These are phyloP conservation scores for Truncatella angustata DNA, from an alignment of 2,329 filamentous ascomycete genomes.

Conservation along the genomic window DNA sequence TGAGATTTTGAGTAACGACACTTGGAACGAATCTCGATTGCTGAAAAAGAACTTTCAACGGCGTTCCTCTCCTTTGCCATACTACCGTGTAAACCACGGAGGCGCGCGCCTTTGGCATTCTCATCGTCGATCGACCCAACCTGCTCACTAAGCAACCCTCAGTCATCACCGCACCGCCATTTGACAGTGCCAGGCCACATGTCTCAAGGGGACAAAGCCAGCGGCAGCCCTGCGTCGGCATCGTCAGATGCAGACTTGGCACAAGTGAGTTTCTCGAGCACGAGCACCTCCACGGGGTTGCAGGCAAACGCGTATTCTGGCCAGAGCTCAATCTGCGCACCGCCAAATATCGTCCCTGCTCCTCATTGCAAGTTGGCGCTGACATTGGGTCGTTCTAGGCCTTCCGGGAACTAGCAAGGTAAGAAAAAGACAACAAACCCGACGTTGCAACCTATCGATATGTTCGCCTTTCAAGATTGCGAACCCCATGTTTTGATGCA, in stretches of 20 bases:
- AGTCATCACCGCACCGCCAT: too few species aligned
- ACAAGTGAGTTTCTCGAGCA: constrained; percentile 11
- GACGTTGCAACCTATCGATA: not conserved
- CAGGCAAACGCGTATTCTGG: too few species aligned
- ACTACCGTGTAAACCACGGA: too few species aligned
- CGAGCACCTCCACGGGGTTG: too few species aligned
- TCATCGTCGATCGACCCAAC: not conserved
- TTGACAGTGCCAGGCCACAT: not conserved
- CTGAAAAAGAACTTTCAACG: too few species aligned
- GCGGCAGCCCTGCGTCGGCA: not conserved
- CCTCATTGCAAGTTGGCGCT: constrained; percentile 2
- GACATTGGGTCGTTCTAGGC: constrained; percentile 23
- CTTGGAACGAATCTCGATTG: too few species aligned
- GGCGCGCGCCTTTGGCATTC: too few species aligned
- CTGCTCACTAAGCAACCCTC: too few species aligned
- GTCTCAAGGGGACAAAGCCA: constrained; percentile 3
- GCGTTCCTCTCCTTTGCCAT: too few species aligned
- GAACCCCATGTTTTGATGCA: not conserved
- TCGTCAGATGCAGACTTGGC: constrained; percentile 11
- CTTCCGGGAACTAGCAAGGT: constrained; percentile 31
- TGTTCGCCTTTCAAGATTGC: not conserved
- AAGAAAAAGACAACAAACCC: constrained; percentile 13
- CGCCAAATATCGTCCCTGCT: not conserved
- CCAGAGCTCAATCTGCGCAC: not conserved
- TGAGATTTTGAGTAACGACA: too few species aligned